Evolutionary conservation across 2,329 filamentous ascomycete species (phyloP).

Genomic region (Arthroderma sp.): DNA sequence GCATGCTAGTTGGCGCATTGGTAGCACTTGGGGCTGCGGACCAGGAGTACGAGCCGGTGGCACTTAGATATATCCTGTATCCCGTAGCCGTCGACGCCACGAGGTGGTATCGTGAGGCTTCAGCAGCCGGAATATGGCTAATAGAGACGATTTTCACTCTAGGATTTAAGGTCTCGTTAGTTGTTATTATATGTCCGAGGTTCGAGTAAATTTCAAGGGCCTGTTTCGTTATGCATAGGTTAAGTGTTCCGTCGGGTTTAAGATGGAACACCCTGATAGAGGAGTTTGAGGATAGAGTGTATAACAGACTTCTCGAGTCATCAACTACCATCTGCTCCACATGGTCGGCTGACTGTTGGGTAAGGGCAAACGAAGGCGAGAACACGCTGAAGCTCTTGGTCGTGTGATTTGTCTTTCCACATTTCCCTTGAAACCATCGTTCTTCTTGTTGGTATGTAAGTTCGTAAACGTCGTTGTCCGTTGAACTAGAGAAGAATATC

Average conservation of each 20-base stretch:
- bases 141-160: conserved; percentile 68
- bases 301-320: conserved; percentile 75
- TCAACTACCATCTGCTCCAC: conserved; percentile 75
- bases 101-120: conserved; percentile 71
- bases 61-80: conserved; percentile 82
- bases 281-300: conserved; percentile 76
- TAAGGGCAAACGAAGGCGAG: conserved; percentile 29
- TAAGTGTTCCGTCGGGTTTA: conserved; percentile 44
- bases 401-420: conserved; percentile 79
- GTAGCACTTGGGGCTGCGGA: conserved; percentile 44
- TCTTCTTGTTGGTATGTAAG: conserved; percentile 95
- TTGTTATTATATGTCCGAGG: conserved; percentile 71
- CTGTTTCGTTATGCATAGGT: conserved; percentile 43
- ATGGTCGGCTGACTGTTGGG: conserved; percentile 42
- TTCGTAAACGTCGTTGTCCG: conserved; percentile 80
- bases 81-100: conserved; percentile 85
- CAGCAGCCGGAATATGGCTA: conserved; percentile 69
- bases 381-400: conserved; percentile 56
- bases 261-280: conserved; percentile 88
- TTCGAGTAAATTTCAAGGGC: conserved; percentile 46
- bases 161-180: conserved; percentile 56
- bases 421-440: conserved; percentile 84
- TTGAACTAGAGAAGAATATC: conserved; percentile 78
- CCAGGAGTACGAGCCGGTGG: conserved; percentile 56
- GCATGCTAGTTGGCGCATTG: conserved; percentile 81